These are phyloP conservation scores for Candida koratica DNA, from an alignment of 805 yeast genomes.

Conservation along the genomic window DNA sequence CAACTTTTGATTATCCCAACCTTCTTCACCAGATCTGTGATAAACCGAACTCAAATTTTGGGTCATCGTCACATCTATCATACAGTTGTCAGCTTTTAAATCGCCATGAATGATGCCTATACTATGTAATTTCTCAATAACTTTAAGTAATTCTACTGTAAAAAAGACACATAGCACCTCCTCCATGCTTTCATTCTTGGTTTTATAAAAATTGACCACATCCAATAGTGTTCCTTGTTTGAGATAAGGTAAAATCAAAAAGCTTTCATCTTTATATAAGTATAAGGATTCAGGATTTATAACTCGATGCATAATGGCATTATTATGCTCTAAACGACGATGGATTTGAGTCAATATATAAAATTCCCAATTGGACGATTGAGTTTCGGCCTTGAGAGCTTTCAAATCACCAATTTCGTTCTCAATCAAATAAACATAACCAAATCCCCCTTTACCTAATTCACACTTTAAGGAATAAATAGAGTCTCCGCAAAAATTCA, in stretches of 20 bases:
- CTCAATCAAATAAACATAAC: slow-evolving; percentile 71
- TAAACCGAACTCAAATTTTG: slow-evolving; percentile 1
- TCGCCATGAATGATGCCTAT: slow-evolving; percentile 79
- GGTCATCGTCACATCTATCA: slow-evolving; percentile 51
- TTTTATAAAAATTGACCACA: slow-evolving; percentile 49
- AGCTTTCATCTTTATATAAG: slow-evolving; percentile 63
- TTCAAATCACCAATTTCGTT: slow-evolving; percentile 47
- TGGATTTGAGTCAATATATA: slow-evolving; percentile 63
- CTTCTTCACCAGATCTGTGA: slow-evolving; percentile 18
- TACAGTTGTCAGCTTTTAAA: slow-evolving; percentile 79
- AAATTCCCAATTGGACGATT: slow-evolving; percentile 76
- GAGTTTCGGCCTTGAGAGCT: slow-evolving; percentile 72
- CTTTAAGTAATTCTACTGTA: slow-evolving; percentile 58
- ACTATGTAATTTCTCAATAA: slow-evolving; percentile 58
- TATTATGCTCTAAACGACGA: slow-evolving; percentile 23
- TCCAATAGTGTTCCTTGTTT: slow-evolving; percentile 74
- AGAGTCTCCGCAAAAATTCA: slow-evolving; percentile 43
- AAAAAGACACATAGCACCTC: slow-evolving; percentile 62
- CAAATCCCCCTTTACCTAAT: slow-evolving; percentile 80
- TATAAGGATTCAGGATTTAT: slow-evolving; percentile 51
- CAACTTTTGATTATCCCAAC: slow-evolving; percentile 54
- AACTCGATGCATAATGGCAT: slow-evolving; percentile 27
- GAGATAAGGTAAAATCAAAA: slow-evolving; percentile 57
- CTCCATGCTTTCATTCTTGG: slow-evolving; percentile 35
- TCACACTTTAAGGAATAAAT: slow-evolving; percentile 48